Conservation (phyloP, 345 rosid species). For the Laguncularia racemosa region DNA sequence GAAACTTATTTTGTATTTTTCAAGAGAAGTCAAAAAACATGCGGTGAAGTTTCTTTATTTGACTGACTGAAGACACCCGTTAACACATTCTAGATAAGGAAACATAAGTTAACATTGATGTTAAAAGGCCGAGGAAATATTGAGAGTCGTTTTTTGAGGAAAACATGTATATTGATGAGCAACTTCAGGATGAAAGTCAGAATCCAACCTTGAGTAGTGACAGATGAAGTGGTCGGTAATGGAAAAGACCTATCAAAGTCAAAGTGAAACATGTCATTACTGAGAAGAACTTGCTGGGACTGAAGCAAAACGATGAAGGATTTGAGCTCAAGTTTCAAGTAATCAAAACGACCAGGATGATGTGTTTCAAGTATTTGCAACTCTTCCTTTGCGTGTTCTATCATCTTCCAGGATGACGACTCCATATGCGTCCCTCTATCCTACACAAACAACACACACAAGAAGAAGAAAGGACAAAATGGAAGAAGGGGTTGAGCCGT, state of each 20-base stretch:
- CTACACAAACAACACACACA: background rate
- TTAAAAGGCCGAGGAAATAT: too few species aligned
- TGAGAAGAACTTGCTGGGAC: constrained; percentile 12
- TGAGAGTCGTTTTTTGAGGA: too few species aligned
- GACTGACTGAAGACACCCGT: too few species aligned
- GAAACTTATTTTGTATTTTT: too few species aligned
- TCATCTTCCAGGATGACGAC: constrained; percentile 26
- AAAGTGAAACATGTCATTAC: background rate
- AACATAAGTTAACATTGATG: too few species aligned
- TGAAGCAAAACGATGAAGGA: constrained; percentile 33
- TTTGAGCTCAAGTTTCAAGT: constrained; percentile 36
- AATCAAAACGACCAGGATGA: constrained; percentile 31
- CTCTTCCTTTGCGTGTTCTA: constrained; percentile 37
- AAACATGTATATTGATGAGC: too few species aligned
- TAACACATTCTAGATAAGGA: too few species aligned
- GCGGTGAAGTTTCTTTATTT: too few species aligned
- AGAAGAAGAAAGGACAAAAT: background rate
- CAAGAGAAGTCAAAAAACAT: too few species aligned
- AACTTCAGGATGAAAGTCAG: background rate
- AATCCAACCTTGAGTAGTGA: constrained; percentile 35
- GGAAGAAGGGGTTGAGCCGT: too few species aligned
- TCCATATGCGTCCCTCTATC: constrained; percentile 2
- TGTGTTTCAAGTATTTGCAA: constrained; percentile 30
- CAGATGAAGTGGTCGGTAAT: constrained; percentile 10
- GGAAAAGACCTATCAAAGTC: constrained; percentile 5